These are phyloP conservation scores for Cladophialophora carrionii DNA, from an alignment of 2,329 filamentous ascomycete genomes.

Conservation along the genomic window DNA sequence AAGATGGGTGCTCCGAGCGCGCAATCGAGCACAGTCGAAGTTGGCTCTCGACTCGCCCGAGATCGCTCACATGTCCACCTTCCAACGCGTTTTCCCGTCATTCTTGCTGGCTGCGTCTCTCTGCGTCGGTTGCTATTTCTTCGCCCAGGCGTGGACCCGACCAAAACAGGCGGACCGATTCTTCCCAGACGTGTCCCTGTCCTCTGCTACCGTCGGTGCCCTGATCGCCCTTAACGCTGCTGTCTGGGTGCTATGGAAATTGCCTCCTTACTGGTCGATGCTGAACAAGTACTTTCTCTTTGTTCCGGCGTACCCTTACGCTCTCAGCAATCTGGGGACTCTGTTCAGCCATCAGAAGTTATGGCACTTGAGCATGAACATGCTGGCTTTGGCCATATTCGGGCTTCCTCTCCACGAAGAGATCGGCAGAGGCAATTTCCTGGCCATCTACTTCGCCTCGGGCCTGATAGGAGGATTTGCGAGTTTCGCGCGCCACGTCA, in stretches of 20 bases:
- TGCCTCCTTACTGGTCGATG: constrained; percentile 58
- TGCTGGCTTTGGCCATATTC: constrained; percentile 58
- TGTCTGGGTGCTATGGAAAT: constrained; percentile 57
- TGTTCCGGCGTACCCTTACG: constrained; percentile 57
- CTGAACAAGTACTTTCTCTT: constrained; percentile 62
- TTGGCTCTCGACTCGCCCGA: constrained; percentile 37
- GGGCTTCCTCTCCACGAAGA: constrained; percentile 60
- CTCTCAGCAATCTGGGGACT: constrained; percentile 57
- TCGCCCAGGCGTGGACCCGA: constrained; percentile 55
- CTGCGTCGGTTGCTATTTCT: constrained; percentile 48
- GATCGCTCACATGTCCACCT: constrained; percentile 26
- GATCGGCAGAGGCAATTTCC: constrained; percentile 59
- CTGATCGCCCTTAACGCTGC: constrained; percentile 56
- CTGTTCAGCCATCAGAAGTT: constrained; percentile 61
- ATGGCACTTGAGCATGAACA: constrained; percentile 58
- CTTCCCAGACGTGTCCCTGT: constrained; percentile 55
- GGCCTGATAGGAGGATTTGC: constrained; percentile 54
- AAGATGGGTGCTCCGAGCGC: constrained; percentile 36
- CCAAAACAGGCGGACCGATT: constrained; percentile 54
- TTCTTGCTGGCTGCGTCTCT: constrained; percentile 46
- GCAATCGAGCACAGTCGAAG: constrained; percentile 32
- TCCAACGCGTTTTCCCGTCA: constrained; percentile 53
- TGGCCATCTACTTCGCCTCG: constrained; percentile 56
- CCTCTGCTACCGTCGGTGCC: constrained; percentile 56
- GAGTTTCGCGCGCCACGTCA: constrained; percentile 51